Evolutionary conservation across 192 early-diverging fungal species (phyloP).

Genomic region (Umbelopsis sp.): DNA sequence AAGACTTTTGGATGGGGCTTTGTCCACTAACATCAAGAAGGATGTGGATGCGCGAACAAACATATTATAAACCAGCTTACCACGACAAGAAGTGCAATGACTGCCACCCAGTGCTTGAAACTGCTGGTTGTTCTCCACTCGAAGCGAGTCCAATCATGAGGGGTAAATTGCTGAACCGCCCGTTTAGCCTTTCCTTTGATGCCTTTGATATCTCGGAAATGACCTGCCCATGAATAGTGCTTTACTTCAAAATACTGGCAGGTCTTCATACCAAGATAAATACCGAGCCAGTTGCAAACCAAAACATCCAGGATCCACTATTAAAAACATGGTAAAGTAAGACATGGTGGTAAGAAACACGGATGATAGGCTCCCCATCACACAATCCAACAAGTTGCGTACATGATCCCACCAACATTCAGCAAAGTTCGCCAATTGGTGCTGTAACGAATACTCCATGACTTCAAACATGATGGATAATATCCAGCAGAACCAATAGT

Average conservation of each 20-base stretch:
- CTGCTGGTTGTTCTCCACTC: conserved; percentile 88
- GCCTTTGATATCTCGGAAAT: conserved; percentile 78
- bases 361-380: too few species aligned
- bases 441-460: conserved; percentile 92
- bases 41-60: too few species aligned
- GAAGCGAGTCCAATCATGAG: conserved; percentile 92
- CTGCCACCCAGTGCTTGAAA: conserved; percentile 85
- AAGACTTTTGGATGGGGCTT: too few species aligned
- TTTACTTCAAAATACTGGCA: conserved; percentile 97
- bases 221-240: conserved; percentile 93
- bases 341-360: not conserved
- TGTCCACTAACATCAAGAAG: too few species aligned
- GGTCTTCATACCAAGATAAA: conserved; percentile 94
- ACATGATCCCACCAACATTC: conserved; percentile 99
- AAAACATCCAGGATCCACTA: conserved; percentile 94
- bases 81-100: conserved; percentile 71
- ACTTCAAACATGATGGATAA: conserved; percentile 93
- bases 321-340: not conserved
- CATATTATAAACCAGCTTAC: conserved; percentile 47
- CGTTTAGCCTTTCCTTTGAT: conserved; percentile 86
- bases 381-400: conserved; percentile 30
- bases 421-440: conserved; percentile 96
- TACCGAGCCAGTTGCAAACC: conserved; percentile 91
- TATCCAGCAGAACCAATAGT: conserved; percentile 97
- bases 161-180: conserved; percentile 91